These are phyloP conservation scores for Delphinella strobiligena DNA, from an alignment of 2,329 filamentous ascomycete genomes.

Conservation along the genomic window DNA sequence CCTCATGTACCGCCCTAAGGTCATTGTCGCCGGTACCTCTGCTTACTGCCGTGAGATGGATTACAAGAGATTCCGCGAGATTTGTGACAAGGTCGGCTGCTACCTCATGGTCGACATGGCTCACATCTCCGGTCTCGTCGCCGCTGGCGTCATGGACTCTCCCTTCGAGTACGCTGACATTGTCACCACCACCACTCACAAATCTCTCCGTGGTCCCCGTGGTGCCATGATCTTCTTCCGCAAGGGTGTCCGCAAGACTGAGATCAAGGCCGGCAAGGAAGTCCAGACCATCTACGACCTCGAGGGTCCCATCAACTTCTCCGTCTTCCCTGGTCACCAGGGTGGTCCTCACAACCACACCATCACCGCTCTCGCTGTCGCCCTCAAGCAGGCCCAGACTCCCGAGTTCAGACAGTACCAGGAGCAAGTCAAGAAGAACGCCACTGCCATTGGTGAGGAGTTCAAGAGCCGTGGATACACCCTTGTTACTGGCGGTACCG, in stretches of 20 bases:
- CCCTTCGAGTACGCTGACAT: constrained; percentile 87
- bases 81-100: constrained; percentile 80
- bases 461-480: constrained; percentile 73
- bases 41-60: constrained; percentile 95
- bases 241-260: constrained; percentile 72
- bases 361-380: constrained; percentile 88
- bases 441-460: constrained; percentile 73
- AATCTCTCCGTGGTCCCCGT: constrained; percentile 86
- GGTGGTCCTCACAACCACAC: constrained; percentile 98
- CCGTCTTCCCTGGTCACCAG: constrained; percentile 96
- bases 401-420: constrained; percentile 91
- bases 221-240: constrained; percentile 99
- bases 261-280: constrained; percentile 76
- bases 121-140: constrained; percentile 88
- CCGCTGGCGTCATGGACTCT: constrained; percentile 79
- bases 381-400: constrained; percentile 82
- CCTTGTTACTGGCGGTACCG: constrained; percentile 85
- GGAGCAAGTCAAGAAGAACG: constrained; percentile 77
- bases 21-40: constrained; percentile 87
- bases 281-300: constrained; percentile 64
- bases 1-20: constrained; percentile 82
- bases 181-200: constrained; percentile 96
- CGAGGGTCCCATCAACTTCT: constrained; percentile 85
- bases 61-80: constrained; percentile 82
- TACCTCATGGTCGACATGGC: constrained; percentile 96